phyloP scores from a whole-genome alignment of 495 filamentous ascomycete species.

The Podospora bellae-mahoneyi region DNA sequence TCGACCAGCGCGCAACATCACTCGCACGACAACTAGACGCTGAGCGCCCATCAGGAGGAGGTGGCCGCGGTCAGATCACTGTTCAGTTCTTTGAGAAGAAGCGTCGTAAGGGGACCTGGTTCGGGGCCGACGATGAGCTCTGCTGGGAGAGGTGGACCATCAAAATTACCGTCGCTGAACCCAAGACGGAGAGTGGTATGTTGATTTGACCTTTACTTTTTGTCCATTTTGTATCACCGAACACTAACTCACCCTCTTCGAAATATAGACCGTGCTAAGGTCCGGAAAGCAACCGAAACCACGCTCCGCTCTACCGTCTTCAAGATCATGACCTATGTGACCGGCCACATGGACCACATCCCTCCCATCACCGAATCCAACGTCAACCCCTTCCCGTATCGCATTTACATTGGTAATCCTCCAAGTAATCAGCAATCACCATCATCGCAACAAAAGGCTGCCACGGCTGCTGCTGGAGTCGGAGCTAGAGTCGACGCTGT shows the following conservation, averaged over 20 bases:
- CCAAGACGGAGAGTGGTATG: slow-evolving; percentile 82
- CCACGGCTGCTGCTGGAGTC: not conserved
- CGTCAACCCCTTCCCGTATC: slow-evolving; percentile 90
- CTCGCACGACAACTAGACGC: slow-evolving; percentile 64
- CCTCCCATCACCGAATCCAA: slow-evolving; percentile 94
- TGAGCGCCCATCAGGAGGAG: slow-evolving; percentile 52
- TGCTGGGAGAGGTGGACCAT: slow-evolving; percentile 96
- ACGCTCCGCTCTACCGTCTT: slow-evolving; percentile 80
- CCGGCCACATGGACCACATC: slow-evolving; percentile 90
- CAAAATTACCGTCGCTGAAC: slow-evolving; percentile 85
- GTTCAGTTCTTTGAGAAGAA: slow-evolving; percentile 96
- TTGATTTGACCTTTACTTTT: slow-evolving; percentile 6
- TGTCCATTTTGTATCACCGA: not conserved
- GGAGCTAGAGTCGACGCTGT: slow-evolving; percentile 27
- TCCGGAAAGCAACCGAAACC: slow-evolving; percentile 80
- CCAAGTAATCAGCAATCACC: slow-evolving; percentile 9
- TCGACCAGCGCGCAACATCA: slow-evolving; percentile 77
- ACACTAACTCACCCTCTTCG: slow-evolving; percentile 12
- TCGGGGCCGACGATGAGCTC: slow-evolving; percentile 80
- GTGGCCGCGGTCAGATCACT: slow-evolving; percentile 74
- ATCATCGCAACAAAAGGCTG: slow-evolving; percentile 18
- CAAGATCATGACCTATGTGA: slow-evolving; percentile 82
- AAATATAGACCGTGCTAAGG: slow-evolving; percentile 71
- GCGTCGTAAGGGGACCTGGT: slow-evolving; percentile 72
- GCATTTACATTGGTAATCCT: slow-evolving; percentile 65